phyloP scores from a whole-genome alignment of 2,329 filamentous ascomycete genomes.

The Pestalotiopsis sp. region DNA sequence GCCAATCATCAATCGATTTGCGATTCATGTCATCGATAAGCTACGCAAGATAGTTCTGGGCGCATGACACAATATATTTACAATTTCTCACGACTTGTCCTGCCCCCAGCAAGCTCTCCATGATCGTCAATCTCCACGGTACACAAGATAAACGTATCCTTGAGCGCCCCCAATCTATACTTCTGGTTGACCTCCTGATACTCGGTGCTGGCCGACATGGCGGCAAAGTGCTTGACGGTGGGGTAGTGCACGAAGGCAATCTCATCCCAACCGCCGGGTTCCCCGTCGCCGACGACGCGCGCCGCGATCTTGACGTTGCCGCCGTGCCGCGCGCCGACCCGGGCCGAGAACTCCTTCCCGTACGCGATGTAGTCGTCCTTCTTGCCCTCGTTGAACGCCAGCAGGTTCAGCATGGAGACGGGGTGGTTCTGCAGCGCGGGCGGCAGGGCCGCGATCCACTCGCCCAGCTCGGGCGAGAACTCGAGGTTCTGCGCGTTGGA shows the following conservation, averaged over 20 bases:
- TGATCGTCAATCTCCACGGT: constrained; percentile 25
- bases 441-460: constrained; percentile 46
- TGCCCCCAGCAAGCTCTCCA: constrained; percentile 17
- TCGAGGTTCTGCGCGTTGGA: constrained; percentile 49
- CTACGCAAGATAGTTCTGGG: no score
- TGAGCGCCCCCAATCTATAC: constrained; percentile 25
- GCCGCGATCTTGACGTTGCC: constrained; percentile 65
- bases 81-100: constrained; percentile 13
- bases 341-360: constrained; percentile 52
- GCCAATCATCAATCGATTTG: no score
- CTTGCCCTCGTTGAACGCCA: constrained; percentile 55
- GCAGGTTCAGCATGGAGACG: constrained; percentile 66
- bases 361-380: constrained; percentile 60
- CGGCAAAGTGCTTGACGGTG: constrained; percentile 61
- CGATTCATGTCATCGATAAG: no score
- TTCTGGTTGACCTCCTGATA: constrained; percentile 27
- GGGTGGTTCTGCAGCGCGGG: constrained; percentile 35
- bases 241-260: constrained; percentile 68
- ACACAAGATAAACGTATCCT: constrained; percentile 28
- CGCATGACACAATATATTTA: background rate
- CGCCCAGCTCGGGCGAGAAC: constrained; percentile 49
- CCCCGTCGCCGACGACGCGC: constrained; percentile 45
- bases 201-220: constrained; percentile 39
- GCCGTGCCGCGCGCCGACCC: constrained; percentile 54
- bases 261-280: constrained; percentile 59